Evolutionary conservation across 2,329 filamentous ascomycete species (phyloP), one percentile per base, ranked within the genome.

Genomic region (Metarhizium brunneum): DNA sequence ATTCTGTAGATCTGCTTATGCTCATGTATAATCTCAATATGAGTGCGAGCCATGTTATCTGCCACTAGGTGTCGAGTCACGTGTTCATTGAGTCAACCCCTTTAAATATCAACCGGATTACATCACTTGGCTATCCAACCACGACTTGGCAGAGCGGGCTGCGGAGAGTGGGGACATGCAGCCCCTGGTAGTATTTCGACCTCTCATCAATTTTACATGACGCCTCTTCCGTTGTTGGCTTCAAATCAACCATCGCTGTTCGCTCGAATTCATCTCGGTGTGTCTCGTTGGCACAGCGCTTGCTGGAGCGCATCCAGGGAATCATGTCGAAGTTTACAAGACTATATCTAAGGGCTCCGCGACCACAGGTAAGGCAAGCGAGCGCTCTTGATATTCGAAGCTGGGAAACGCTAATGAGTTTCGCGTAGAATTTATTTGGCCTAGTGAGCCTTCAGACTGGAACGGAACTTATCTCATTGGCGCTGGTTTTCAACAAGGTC

Each of bases 401-500:
- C 36, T 32, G 16, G 30, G 11, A 53, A 18, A 54, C 25, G 51
- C 57, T 57, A 49, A 57, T 54, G 35, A 56, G 51, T 61, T 64
- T 35, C 54, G 64, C 55, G 52, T 68, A 96, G 91, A 86, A 84
- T 50, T 92, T 96, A 69, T 82, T 96, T 61, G 90, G 89, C 68
- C 77, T 91, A 66, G 87, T 96, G 76, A 89, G 88, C 67, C 84
- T 96, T 54, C 88, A 90, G 64, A 92, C 89, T 38, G 92, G 90
- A 62, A 86, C 89, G 50, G 90, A 94, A 63, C 81, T 96, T 65
- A 90, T 96, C 65, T 85, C 88, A 4, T 79, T 94, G 59, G 85
- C 88, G 11, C 82, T 95, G 60, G 79, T 95, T 55, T 86, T 96
- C 74, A 96, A 96, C 79, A 96, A 96, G 72, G 83, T 92, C 62